Evolutionary conservation across 2,329 filamentous ascomycete genomes (phyloP).

Genomic region (Ophiocordyceps sinensis): DNA sequence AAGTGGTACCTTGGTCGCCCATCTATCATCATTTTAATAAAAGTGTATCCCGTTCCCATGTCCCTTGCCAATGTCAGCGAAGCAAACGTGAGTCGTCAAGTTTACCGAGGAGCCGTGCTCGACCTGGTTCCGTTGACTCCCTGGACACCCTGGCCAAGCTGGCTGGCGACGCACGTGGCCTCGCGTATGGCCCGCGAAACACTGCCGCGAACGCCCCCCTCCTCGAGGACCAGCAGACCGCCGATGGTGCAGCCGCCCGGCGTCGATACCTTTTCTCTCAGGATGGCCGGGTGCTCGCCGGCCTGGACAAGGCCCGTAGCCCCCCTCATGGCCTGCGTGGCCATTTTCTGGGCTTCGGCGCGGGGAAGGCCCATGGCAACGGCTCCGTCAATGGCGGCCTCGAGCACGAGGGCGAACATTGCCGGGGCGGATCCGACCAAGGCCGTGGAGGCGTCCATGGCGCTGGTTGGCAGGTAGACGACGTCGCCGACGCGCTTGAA

Average conservation of each 20-base stretch:
- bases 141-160: slow-evolving; percentile 32
- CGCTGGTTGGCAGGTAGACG: slow-evolving; percentile 47
- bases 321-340: slow-evolving; percentile 64
- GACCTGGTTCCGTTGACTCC: slow-evolving; percentile 21
- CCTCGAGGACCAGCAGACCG: slow-evolving; percentile 59
- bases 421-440: slow-evolving; percentile 63
- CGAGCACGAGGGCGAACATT: slow-evolving; percentile 62
- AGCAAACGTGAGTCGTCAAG: background rate
- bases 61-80: background rate
- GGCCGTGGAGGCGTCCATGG: slow-evolving; percentile 61
- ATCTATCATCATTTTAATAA: background rate
- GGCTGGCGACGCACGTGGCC: slow-evolving; percentile 53
- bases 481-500: slow-evolving; percentile 62
- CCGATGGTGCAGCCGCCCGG: slow-evolving; percentile 68
- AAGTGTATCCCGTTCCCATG: background rate
- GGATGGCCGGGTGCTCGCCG: slow-evolving; percentile 60
- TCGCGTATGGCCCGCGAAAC: slow-evolving; percentile 56
- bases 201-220: slow-evolving; percentile 52
- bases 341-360: slow-evolving; percentile 61
- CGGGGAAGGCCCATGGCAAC: slow-evolving; percentile 67
- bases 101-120: background rate
- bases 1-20: background rate
- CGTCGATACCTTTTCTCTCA: slow-evolving; percentile 64
- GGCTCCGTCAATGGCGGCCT: slow-evolving; percentile 62
- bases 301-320: slow-evolving; percentile 53